Evolutionary conservation across 2,329 filamentous ascomycete species (phyloP).

Genomic region (Hypoxylon sp.): DNA sequence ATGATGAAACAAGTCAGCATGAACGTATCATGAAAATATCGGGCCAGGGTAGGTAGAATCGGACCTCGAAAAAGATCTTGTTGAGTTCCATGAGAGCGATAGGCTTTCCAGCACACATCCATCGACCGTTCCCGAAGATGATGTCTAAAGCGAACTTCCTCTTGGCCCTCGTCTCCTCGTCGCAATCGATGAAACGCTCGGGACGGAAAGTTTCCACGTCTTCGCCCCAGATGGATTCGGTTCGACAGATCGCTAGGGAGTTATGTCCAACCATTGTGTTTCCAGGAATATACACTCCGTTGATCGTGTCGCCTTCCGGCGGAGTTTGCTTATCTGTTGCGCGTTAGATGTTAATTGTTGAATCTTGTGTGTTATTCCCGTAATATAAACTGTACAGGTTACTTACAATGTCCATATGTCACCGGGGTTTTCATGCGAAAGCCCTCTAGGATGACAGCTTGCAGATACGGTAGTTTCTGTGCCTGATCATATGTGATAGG

Average conservation of each 20-base stretch:
- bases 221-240: conserved; percentile 45
- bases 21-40: neutral
- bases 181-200: conserved; percentile 54
- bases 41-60: conserved; percentile 8
- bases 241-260: conserved; percentile 46
- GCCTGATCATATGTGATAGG: conserved; percentile 41
- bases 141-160: conserved; percentile 50
- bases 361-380: no score
- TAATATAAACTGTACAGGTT: no score
- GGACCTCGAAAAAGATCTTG: conserved; percentile 55
- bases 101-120: conserved; percentile 52
- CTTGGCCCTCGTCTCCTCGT: conserved; percentile 42
- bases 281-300: conserved; percentile 48
- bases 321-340: conserved; percentile 30
- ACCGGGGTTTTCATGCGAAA: conserved; percentile 37
- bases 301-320: conserved; percentile 42
- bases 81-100: conserved; percentile 55
- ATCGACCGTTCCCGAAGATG: conserved; percentile 52
- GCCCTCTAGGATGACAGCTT: conserved; percentile 13
- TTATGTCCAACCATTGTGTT: conserved; percentile 50
- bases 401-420: conserved; percentile 25
- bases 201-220: conserved; percentile 54
- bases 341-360: neutral
- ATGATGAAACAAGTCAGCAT: neutral
- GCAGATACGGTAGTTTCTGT: conserved; percentile 46